Percentiles rank a stretch among this genome's conserved stretches.
Evolutionary conservation across 495 filamentous ascomycete genomes (phyloP).

Genomic region (Friedmanniomyces simplex): DNA sequence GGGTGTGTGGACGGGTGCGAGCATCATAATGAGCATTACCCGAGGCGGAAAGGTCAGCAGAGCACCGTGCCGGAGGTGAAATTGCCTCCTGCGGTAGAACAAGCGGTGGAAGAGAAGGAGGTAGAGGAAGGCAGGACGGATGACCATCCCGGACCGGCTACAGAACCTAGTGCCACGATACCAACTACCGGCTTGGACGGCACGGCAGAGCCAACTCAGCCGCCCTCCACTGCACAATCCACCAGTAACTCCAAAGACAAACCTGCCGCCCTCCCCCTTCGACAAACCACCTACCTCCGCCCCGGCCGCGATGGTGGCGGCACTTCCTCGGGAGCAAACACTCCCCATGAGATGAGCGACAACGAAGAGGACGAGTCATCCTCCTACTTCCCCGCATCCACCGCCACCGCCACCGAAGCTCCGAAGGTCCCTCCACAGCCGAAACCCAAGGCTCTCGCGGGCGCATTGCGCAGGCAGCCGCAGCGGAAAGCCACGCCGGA

Average conservation of each 20-base stretch:
- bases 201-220: not conserved
- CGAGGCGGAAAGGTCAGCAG: not conserved
- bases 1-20: slow-evolving; percentile 32
- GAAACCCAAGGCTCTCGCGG: slow-evolving; percentile 4
- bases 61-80: not conserved
- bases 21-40: slow-evolving; percentile 26
- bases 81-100: slow-evolving; percentile 17
- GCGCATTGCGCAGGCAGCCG: slow-evolving; percentile 3
- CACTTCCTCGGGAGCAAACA: slow-evolving; percentile 15
- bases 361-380: slow-evolving; percentile 30
- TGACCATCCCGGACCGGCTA: not conserved
- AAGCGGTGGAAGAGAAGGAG: not conserved
- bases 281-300: not conserved
- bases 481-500: slow-evolving; percentile 18
- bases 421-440: not conserved
- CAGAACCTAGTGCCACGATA: not conserved
- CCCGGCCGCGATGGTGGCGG: slow-evolving; percentile 22
- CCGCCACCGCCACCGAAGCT: not conserved
- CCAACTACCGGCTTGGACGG: not conserved
- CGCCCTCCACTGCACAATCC: not conserved
- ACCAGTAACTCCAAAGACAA: not conserved
- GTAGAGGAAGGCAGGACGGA: slow-evolving; percentile 26
- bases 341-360: slow-evolving; percentile 29
- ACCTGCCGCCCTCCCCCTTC: slow-evolving; percentile 1
- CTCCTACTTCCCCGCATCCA: slow-evolving; percentile 11